Base-by-base conservation (phyloP, 2,329 filamentous ascomycete genomes). In the Pezicula rhizophila region DNA sequence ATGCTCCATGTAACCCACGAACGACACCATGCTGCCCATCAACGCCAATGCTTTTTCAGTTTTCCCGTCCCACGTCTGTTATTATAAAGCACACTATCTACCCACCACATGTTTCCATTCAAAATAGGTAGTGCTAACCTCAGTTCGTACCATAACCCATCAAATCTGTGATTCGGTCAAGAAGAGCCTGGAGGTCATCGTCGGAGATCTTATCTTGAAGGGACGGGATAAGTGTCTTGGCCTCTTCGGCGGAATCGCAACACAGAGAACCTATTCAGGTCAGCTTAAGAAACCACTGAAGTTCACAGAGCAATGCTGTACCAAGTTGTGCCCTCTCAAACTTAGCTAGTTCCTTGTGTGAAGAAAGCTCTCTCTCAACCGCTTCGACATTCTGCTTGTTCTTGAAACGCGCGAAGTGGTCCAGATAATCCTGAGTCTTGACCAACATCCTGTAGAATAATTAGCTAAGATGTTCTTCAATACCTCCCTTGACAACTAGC, bases 381-480 rank as follows among this genome's bases (percentile, higher is more conserved):
- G 89, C 88, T 71, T 96, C 88, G 64, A 96, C 87, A 58, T 93
- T 93, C 68, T 95, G 89, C 67, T 92, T 90, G 62, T 91, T 84
- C 72, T 96, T 95, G 78, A 97, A 97, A 33, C 93, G 87, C 15
- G 91, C 87, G 70, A 99, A 99, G 54, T 90, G 84, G 61, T 96
- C 90, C 47, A 97, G 82, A 70, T 99, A 97, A 64, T 91, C 89
- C 57, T 90, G 79, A 23, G 92, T 96, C 68, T 95, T 91, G 54
- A 81, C 83, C 49, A 96, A 78, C 68, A 91, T 90, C 63, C 82
- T 87, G 49, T 35, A 52, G 55, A 46, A 20, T 26, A 6, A 35
- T 48, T 28, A 52, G 47, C 42, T 14, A 26, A 12, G 18, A 4
- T 31, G 5, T 34, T 12, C 34, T 33, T 42, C n/a, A 7, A 18